Conservation (phyloP, 164 flowering plant species). For the Cinnamomum chago region DNA sequence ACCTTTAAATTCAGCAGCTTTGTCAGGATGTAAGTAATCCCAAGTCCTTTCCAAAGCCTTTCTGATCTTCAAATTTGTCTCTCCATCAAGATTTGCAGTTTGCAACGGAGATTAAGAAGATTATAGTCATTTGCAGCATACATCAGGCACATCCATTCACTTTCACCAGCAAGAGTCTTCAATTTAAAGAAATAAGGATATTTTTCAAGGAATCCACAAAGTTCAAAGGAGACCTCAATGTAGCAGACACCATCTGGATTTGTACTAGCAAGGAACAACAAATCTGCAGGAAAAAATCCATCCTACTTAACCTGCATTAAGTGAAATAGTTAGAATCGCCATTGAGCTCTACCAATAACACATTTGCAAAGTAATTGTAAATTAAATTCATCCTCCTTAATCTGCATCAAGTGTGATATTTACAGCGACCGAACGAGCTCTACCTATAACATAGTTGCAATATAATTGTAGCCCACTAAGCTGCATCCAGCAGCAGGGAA, state of each 20-base stretch:
- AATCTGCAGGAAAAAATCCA: conserved; percentile 90
- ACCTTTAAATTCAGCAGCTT: conserved; percentile 92
- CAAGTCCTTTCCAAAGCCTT: conserved; percentile 95
- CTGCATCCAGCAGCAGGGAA: not conserved
- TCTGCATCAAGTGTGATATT: conserved; percentile 37
- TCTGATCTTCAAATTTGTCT: conserved; percentile 96
- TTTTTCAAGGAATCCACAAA: not conserved
- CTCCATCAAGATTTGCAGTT: conserved; percentile 99
- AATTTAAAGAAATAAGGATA: not conserved
- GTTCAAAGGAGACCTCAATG: conserved; percentile 55
- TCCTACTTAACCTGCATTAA: conserved; percentile 81
- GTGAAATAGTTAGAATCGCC: not conserved
- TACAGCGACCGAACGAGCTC: too few species aligned
- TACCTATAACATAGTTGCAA: not conserved
- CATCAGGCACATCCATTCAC: not conserved
- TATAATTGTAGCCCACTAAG: not conserved
- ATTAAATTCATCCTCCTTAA: conserved; percentile 73
- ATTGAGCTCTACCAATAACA: too few species aligned
- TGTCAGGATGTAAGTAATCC: conserved; percentile 88
- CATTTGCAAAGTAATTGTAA: too few species aligned
- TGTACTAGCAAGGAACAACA: conserved; percentile 82
- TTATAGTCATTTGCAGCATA: conserved; percentile 4
- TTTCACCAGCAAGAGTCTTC: not conserved
- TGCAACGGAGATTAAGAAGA: conserved; percentile 22
- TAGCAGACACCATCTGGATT: conserved; percentile 98